Evolutionary conservation across 2,329 filamentous ascomycete species (phyloP), one percentile per base, ranked within the genome.

Genomic region (Monilinia vaccinii-corymbosi): DNA sequence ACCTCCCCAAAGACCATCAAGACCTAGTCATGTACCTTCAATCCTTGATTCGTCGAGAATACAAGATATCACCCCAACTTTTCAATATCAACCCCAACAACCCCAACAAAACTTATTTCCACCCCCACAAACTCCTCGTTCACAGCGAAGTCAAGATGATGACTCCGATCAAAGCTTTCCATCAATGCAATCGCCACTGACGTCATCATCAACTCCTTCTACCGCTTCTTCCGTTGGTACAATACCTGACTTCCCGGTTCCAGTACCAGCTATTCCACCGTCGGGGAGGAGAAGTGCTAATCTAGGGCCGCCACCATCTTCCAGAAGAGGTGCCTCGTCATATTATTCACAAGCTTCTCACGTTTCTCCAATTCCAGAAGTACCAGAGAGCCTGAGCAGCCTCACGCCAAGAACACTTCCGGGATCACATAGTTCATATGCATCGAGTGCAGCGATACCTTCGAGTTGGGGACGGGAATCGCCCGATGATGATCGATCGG

Each of bases 331-430:
- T 1, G 79, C 78, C 32, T 86, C 83, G 0, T 84, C 83, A 0
- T 86, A 85, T 62, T 86, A 87, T 67, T 87, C 86, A 3, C 81
- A 79, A 64, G 74, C 78, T 14, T 88, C 86, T 0, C 86, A 80
- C 62, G 86, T 91, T 31, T 88, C 88, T 0, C 87, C 88, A 0
- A 91, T 92, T 57, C 86, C 85, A 0, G 88, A 91, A 71, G 38
- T 59, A 28, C 55, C 48, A 23, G 88, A 91, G 69, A 31, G 44
- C 40, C 14, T 52, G 36, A 36, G 50, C 3, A 36, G 50, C 3
- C 38, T 55, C 13, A 82, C 79, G 63, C 78, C 81, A 0, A 76
- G 75, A 53, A 67, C 72, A 28, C 49, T 55, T 14, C 68, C 79
- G 28, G 75, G 79, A 58, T 83, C 84, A 0, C 81, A 83, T 69